Percentiles rank a stretch among this genome's conserved stretches.
Evolutionary conservation across 192 early-diverging fungal species (phyloP).

Genomic region (Borealophlyctis nickersoniae): DNA sequence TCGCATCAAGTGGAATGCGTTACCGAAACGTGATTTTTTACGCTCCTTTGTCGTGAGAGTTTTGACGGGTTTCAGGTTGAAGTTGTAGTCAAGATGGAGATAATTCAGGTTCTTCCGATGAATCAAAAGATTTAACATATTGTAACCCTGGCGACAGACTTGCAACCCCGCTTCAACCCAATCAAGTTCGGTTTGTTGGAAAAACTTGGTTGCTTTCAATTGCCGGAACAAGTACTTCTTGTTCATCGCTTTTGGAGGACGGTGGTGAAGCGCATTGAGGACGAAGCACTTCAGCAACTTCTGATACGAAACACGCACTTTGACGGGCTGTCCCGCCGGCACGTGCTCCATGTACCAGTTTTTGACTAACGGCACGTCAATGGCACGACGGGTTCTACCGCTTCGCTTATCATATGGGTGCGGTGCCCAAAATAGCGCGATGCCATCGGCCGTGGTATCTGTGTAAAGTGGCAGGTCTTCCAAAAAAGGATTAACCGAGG

Average conservation of each 20-base stretch:
- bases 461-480: slow-evolving; percentile 74
- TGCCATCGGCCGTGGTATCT: slow-evolving; percentile 88
- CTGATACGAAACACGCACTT: slow-evolving; percentile 98
- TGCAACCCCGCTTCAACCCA: slow-evolving; percentile 99
- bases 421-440: slow-evolving; percentile 96
- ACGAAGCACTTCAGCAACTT: slow-evolving; percentile 96
- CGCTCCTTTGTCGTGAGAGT: slow-evolving; percentile 99
- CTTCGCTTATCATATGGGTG: slow-evolving; percentile 93
- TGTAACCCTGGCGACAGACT: slow-evolving; percentile 97
- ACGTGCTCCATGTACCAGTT: slow-evolving; percentile 98
- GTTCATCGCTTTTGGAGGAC: slow-evolving; percentile 81
- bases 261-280: slow-evolving; percentile 84
- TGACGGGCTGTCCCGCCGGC: slow-evolving; percentile 88
- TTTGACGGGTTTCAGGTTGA: slow-evolving; percentile 98
- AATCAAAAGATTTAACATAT: slow-evolving; percentile 98
- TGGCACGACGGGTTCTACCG: slow-evolving; percentile 83
- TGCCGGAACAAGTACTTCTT: slow-evolving; percentile 96
- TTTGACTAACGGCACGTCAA: slow-evolving; percentile 93
- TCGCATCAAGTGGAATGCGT: slow-evolving; percentile 90
- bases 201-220: slow-evolving; percentile 96
- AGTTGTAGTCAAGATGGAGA: slow-evolving; percentile 98
- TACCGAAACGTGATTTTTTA: slow-evolving; percentile 98
- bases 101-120: slow-evolving; percentile 98
- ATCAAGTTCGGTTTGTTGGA: slow-evolving; percentile 96
- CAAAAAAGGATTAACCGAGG: slow-evolving; percentile 76